Percentiles rank a stretch among this genome's conserved stretches.
Conservation (phyloP, 2,329 filamentous ascomycete species). For the Eurotiales sp. region DNA sequence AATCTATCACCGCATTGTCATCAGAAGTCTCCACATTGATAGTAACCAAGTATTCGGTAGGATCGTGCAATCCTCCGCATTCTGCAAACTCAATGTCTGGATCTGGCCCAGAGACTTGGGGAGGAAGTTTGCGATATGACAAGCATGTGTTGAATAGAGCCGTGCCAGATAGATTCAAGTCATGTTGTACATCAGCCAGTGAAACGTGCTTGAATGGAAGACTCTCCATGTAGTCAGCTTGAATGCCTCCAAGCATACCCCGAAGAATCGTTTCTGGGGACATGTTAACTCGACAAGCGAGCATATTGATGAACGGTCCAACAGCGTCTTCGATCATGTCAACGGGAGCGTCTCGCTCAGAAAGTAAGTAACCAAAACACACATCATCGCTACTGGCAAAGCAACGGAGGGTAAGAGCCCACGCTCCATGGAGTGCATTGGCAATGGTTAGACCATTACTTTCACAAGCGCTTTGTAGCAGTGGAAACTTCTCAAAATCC, state of each 20-base stretch:
- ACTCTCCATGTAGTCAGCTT: conserved; percentile 46
- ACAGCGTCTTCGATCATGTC: conserved; percentile 40
- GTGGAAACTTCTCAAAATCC: conserved; percentile 19
- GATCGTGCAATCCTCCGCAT: conserved; percentile 41
- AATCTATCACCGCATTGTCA: conserved; percentile 31
- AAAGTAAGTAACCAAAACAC: conserved; percentile 47
- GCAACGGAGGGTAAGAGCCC: conserved; percentile 14
- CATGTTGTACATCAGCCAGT: conserved; percentile 47
- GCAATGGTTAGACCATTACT: conserved; percentile 45
- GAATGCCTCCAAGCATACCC: conserved; percentile 39
- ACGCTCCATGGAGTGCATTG: conserved; percentile 29
- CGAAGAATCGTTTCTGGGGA: conserved; percentile 28
- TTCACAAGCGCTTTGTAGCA: conserved; percentile 39
- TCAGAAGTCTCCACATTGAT: conserved; percentile 48
- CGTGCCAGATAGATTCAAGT: conserved; percentile 33
- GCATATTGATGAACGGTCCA: conserved; percentile 47
- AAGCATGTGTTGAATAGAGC: conserved; percentile 48
- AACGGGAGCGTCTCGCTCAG: conserved; percentile 39
- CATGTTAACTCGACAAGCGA: conserved; percentile 43
- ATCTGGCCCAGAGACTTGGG: conserved; percentile 21
- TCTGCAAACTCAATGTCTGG: conserved; percentile 37
- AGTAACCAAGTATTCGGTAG: conserved; percentile 47
- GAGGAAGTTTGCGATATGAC: conserved; percentile 44
- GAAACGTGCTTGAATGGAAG: conserved; percentile 43
- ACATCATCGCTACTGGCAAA: conserved; percentile 14